These are phyloP conservation scores for Onygenales sp. DNA, from an alignment of 2,329 filamentous ascomycete genomes.

Conservation along the genomic window DNA sequence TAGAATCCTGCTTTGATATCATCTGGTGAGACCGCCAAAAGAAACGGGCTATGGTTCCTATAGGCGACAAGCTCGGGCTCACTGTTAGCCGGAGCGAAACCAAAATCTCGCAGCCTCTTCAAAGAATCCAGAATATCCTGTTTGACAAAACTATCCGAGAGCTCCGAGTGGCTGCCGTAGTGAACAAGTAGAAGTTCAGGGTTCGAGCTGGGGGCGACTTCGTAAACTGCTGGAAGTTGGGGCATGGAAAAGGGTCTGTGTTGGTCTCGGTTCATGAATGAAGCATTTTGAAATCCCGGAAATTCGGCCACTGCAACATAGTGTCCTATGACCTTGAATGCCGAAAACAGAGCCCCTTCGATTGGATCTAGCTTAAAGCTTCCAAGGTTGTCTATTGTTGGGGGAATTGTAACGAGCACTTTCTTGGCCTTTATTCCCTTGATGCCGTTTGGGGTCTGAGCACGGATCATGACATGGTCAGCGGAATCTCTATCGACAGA, in stretches of 20 bases:
- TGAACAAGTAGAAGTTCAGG: constrained; percentile 12
- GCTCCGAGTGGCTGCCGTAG: constrained; percentile 11
- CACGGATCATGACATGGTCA: too few species aligned
- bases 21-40: constrained; percentile 22
- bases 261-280: constrained; percentile 16
- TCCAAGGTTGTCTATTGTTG: constrained; percentile 24
- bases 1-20: constrained; percentile 35
- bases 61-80: constrained; percentile 26
- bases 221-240: constrained; percentile 21
- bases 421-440: constrained; percentile 30
- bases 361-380: constrained; percentile 26
- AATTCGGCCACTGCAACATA: constrained; percentile 34
- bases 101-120: constrained; percentile 9
- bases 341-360: constrained; percentile 28
- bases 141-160: constrained; percentile 19
- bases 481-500: too few species aligned
- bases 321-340: constrained; percentile 30
- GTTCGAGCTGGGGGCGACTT: constrained; percentile 13
- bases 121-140: constrained; percentile 19
- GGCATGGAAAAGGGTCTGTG: constrained; percentile 21
- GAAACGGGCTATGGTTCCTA: constrained; percentile 29
- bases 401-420: constrained; percentile 36
- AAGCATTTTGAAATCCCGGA: constrained; percentile 16
- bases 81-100: constrained; percentile 1
- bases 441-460: constrained; percentile 18